phyloP scores from a whole-genome alignment of 1,284 basidiomycete species.

The Ustilago tritici region DNA sequence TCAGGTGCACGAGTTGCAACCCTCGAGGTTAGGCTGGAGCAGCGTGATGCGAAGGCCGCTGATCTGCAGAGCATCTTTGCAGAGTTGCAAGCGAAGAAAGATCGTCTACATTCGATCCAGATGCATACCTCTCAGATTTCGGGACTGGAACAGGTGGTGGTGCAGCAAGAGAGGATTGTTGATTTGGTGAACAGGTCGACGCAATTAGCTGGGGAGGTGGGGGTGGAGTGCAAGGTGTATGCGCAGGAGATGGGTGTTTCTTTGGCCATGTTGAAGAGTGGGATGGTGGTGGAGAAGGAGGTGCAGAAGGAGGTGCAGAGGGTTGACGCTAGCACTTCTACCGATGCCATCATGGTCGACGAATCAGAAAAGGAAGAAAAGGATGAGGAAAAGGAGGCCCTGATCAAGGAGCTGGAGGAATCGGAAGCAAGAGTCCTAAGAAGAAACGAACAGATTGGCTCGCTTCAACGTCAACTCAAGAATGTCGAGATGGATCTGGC shows the following conservation, averaged over 20 bases:
- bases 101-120: constrained; percentile 29
- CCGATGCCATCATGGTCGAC: neutral
- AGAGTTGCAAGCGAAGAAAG: constrained; percentile 26
- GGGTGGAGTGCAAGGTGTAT: constrained; percentile 11
- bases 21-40: constrained; percentile 1
- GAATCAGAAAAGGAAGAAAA: neutral
- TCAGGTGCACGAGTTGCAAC: neutral
- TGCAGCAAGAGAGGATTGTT: constrained; percentile 28
- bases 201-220: neutral
- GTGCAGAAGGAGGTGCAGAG: neutral
- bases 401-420: constrained; percentile 10
- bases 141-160: constrained; percentile 12
- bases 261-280: constrained; percentile 6
- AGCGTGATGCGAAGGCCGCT: neutral
- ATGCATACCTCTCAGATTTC: constrained; percentile 12
- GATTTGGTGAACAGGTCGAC: constrained; percentile 9
- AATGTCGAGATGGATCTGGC: constrained; percentile 29
- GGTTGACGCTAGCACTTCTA: neutral
- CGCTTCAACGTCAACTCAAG: constrained; percentile 33
- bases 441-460: constrained; percentile 51
- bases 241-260: constrained; percentile 6
- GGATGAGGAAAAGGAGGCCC: neutral
- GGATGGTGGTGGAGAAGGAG: neutral
- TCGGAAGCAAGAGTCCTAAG: constrained; percentile 38
- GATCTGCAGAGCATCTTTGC: constrained; percentile 14